These are phyloP conservation scores for Teunomyces cretensis DNA, from an alignment of 805 yeast species.

Conservation along the genomic window DNA sequence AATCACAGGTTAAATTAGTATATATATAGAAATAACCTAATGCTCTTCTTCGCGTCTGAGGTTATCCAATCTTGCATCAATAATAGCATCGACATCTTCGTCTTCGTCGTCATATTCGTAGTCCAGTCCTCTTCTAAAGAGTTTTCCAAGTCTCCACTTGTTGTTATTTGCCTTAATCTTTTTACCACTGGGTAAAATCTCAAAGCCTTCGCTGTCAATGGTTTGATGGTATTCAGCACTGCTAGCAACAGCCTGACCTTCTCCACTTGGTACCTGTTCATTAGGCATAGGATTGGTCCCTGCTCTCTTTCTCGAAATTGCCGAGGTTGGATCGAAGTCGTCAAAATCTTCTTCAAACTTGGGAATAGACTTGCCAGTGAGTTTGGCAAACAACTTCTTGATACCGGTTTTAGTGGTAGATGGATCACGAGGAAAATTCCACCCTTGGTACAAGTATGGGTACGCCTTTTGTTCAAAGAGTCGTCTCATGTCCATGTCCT, in stretches of 20 bases:
- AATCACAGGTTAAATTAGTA: conserved; percentile 4
- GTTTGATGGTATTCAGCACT: conserved; percentile 27
- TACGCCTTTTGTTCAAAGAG: conserved; percentile 72
- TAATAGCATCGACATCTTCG: conserved; percentile 54
- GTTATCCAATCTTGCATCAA: conserved; percentile 45
- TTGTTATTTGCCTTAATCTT: conserved; percentile 31
- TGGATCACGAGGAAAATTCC: conserved; percentile 62
- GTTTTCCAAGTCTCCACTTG: conserved; percentile 33
- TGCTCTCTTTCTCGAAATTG: conserved; percentile 47
- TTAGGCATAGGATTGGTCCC: conserved; percentile 45
- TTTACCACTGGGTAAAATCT: conserved; percentile 74
- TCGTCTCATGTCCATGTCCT: conserved; percentile 61
- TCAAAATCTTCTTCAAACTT: conserved; percentile 12
- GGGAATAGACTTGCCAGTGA: conserved; percentile 10
- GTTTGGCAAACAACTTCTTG: conserved; percentile 18
- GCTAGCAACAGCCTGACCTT: conserved; percentile 24
- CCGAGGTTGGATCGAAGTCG: conserved; percentile 17
- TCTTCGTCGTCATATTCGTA: conserved; percentile 25
- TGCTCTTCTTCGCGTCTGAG: conserved; percentile 12
- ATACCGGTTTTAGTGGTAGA: conserved; percentile 21
- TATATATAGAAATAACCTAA: neutral
- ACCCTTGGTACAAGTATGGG: conserved; percentile 72
- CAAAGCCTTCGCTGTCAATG: conserved; percentile 42
- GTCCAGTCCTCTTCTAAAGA: conserved; percentile 29
- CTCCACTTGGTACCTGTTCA: conserved; percentile 53